Percentiles rank a stretch among this genome's conserved stretches.
Evolutionary conservation across 1,284 basidiomycete genomes (phyloP).

Genomic region (Apiotrichum montevideense): DNA sequence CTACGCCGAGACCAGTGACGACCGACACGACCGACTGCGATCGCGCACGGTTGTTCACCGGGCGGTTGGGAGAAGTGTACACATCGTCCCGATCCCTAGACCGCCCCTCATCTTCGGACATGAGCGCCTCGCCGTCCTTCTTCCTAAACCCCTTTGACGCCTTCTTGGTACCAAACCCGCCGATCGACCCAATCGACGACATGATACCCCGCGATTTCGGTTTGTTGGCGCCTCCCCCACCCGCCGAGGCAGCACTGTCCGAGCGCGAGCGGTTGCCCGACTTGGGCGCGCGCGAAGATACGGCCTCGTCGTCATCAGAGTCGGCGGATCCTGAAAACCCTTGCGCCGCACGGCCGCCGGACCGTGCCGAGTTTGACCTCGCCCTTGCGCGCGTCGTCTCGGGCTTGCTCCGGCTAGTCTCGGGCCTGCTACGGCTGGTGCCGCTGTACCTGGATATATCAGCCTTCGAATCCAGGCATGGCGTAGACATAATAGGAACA

Average conservation of each 20-base stretch:
- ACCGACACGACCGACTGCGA: slow-evolving; percentile 10
- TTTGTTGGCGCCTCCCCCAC: slow-evolving; percentile 19
- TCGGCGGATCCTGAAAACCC: not conserved
- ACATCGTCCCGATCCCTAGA: slow-evolving; percentile 30
- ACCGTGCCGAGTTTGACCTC: slow-evolving; percentile 31
- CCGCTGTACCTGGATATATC: not conserved
- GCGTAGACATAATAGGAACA: too few species aligned
- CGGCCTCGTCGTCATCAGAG: slow-evolving; percentile 34
- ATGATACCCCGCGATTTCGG: slow-evolving; percentile 20
- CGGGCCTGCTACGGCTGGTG: not conserved
- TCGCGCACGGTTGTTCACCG: slow-evolving; percentile 4
- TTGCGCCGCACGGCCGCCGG: slow-evolving; percentile 1
- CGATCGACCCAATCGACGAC: slow-evolving; percentile 38
- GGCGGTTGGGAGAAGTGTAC: slow-evolving; percentile 29
- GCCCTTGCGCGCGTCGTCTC: slow-evolving; percentile 24
- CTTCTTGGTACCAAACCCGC: slow-evolving; percentile 39
- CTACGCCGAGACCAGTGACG: slow-evolving; percentile 2
- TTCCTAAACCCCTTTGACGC: slow-evolving; percentile 49
- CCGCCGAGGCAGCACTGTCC: slow-evolving; percentile 35
- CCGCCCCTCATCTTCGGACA: slow-evolving; percentile 33
- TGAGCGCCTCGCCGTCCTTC: slow-evolving; percentile 51
- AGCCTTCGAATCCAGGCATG: too few species aligned
- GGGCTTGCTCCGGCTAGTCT: not conserved
- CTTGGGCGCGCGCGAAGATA: slow-evolving; percentile 2
- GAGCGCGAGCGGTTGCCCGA: slow-evolving; percentile 34